Percentiles rank a stretch among this genome's conserved stretches.
phyloP scores from a whole-genome alignment of 176 grass and related monocot species.

The Areca catechu region DNA sequence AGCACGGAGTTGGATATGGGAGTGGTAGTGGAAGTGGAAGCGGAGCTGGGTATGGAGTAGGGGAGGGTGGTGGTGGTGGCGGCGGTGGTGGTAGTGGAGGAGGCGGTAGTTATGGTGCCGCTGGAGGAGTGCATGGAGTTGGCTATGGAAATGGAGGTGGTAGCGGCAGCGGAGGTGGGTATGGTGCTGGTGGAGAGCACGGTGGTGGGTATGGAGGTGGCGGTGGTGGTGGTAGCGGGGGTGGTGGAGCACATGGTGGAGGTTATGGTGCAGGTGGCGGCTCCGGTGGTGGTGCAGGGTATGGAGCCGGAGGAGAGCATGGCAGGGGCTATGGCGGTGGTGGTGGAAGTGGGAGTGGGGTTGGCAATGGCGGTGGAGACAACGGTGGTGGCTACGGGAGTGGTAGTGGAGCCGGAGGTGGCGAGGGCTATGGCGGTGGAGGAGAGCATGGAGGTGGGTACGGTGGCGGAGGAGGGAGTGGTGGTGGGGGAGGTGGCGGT shows the following conservation, averaged over 20 bases:
- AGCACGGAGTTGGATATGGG: too few species aligned
- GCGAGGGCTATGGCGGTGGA: not conserved
- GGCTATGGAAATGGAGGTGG: not conserved
- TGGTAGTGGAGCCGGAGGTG: not conserved
- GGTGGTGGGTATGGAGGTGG: slow-evolving; percentile 1
- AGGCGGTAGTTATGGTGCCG: too few species aligned
- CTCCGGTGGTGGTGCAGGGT: not conserved
- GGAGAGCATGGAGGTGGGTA: not conserved
- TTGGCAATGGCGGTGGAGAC: not conserved
- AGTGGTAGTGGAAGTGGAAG: too few species aligned
- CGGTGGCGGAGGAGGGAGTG: not conserved
- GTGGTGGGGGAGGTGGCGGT: not conserved
- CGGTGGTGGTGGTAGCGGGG: not conserved
- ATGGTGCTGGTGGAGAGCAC: not conserved
- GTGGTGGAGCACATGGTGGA: not conserved
- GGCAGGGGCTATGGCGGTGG: not conserved
- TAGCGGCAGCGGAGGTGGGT: not conserved
- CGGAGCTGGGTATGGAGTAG: too few species aligned
- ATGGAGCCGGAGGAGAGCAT: not conserved
- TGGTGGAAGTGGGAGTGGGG: not conserved
- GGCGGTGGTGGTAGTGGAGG: too few species aligned
- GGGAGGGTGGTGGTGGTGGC: too few species aligned
- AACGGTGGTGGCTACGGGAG: not conserved
- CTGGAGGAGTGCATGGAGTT: too few species aligned
- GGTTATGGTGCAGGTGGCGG: not conserved